Evolutionary conservation across 768 basidiomycete species (phyloP), one percentile per base, ranked within the genome.

Genomic region (Hortiboletus campestris): DNA sequence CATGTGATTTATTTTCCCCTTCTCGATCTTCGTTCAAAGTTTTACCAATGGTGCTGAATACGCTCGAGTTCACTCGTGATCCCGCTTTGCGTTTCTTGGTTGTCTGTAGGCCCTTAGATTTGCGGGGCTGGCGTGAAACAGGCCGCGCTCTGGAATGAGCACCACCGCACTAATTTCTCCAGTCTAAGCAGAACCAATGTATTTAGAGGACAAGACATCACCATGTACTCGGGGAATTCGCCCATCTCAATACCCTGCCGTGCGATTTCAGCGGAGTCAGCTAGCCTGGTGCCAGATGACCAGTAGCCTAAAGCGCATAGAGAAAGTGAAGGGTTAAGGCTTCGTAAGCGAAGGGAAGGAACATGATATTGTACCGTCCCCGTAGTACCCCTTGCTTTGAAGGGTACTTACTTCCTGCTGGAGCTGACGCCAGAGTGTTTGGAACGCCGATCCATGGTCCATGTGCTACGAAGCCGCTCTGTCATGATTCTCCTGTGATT

Each of bases 171-270:
- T 91, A 49, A 9, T 36, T 34, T 35, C 28, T 46, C 42, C n/a
- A 49, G 55, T 43, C 32, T 34, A 42, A 34, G 47, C 32, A 20
- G 20, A 36, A 38, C 8, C 20, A 13, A 44, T 7, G 13, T 14
- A 44, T n/a, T 35, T 39, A 16, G 19, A 49, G 28, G 41, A 47
- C 3, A 9, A 46, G 34, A 55, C 35, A 38, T 46, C 58, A 90
- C 90, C 78, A 91, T 81, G 65, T 84, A 91, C 74, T 91, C 88
- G 5, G 91, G 91, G 4, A 90, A 74, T 46, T 86, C 86, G 3
- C 78, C 82, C 22, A 69, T 67, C 36, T 78, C 78, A 39, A 80
- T 70, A 2, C 81, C 83, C 53, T 80, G 73, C 3, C 82, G 81
- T 0, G 72, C 70, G 22, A 88, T 68, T 39, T 69, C 73, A 2